Conservation (phyloP, 2,329 filamentous ascomycete species). For the Pseudodiploospora longispora region DNA sequence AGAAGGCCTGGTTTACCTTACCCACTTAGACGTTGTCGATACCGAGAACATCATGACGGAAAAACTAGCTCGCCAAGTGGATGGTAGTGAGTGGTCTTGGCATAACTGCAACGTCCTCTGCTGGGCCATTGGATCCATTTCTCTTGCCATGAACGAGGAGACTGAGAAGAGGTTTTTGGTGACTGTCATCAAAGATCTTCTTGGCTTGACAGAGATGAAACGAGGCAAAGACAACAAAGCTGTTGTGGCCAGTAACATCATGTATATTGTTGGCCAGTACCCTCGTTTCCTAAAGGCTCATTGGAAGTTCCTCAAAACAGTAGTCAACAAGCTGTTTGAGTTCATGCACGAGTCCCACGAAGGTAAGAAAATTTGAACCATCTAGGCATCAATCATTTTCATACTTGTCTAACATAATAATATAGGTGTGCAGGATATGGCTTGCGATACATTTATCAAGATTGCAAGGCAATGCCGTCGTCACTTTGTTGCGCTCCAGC, state of each 20-base stretch:
- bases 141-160: conserved; percentile 97
- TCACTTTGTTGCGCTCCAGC: conserved; percentile 93
- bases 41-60: conserved; percentile 99
- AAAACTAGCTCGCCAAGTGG: conserved; percentile 90
- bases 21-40: conserved; percentile 93
- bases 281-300: conserved; percentile 97
- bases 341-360: conserved; percentile 99
- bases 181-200: conserved; percentile 95
- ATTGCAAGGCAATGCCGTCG: conserved; percentile 97
- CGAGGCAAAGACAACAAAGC: conserved; percentile 99
- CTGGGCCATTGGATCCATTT: conserved; percentile 99
- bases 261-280: conserved; percentile 99
- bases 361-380: conserved; percentile 42
- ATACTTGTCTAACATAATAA: conserved; percentile 16
- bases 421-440: conserved; percentile 94
- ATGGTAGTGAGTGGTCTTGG: conserved; percentile 97
- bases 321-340: conserved; percentile 98
- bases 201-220: conserved; percentile 98
- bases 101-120: conserved; percentile 99
- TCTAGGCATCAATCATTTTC: conserved; percentile 3
- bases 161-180: conserved; percentile 98
- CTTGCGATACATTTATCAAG: conserved; percentile 99
- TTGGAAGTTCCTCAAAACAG: conserved; percentile 99
- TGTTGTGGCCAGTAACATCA: conserved; percentile 97
- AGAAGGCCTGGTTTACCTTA: conserved; percentile 94